Base-by-base conservation (phyloP, 2,329 filamentous ascomycete species). In the Tolypocladium sp. region DNA sequence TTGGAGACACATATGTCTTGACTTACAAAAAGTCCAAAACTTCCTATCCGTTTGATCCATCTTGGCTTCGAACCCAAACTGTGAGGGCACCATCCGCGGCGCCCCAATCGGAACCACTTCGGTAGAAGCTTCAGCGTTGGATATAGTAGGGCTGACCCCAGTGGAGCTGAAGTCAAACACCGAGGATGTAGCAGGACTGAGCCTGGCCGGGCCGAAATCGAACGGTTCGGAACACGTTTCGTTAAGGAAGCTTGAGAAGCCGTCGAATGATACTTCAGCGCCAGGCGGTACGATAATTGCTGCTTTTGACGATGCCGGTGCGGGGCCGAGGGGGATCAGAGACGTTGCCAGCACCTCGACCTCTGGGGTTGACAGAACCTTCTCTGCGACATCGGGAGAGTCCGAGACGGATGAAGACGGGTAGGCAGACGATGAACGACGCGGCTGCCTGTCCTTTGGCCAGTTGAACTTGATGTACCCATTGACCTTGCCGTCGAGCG, bases 401-500 rank as follows among this genome's bases (percentile, higher is more conserved):
- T 37, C 25, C 1, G 44, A 53, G 30, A 35, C 27, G 3, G 57
- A 42, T 5, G 49, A 35, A 4, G 51, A 33, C 13, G 56, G 53
- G 33, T 22, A 37, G 5, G 10, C 22, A 15, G 17, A 33, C 1
- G 58, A 49, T 17, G 22, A 27, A 15, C 38, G 56, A 7, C 56
- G 54, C 7, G 49, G 53, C 8, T 38, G 37, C 35, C 37, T 54
- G 46, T 61, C 61, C 51, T 65, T 56, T n/a, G 69, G 68, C 72
- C 72, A 74, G 55, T 70, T 67, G 54, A 75, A 73, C 57, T 75
- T 75, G 59, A 75, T 68, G 60, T 75, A 75, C 2, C 72, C 71
- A 55, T 75, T 74, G 38, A 75, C 70, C 51, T 66, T 66, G 20
- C 73, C 73, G 46, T 71, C 69, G 3, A 62, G 41, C 1, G 73